Conservation (phyloP, 768 basidiomycete species). For the Lactifluus piperatus region DNA sequence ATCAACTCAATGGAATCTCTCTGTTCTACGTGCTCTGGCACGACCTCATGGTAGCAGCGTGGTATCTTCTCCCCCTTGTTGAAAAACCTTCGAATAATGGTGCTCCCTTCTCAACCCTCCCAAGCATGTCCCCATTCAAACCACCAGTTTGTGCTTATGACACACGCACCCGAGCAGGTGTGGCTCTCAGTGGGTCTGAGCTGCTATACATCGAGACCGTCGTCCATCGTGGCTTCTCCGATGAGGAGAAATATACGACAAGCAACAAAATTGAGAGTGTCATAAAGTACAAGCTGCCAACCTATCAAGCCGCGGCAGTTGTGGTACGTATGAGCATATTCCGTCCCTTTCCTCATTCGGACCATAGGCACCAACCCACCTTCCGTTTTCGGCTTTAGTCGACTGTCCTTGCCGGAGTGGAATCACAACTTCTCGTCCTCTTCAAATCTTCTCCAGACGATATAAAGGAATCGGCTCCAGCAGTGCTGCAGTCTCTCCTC, state of each 20-base stretch:
- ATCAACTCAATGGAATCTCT: background rate
- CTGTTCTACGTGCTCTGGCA: background rate
- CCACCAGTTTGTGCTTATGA: background rate
- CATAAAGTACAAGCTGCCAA: constrained; percentile 9
- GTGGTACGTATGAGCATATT: constrained; percentile 3
- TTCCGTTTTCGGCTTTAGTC: background rate
- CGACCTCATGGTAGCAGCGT: background rate
- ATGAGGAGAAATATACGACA: background rate
- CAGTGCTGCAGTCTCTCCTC: background rate
- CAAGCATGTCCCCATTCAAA: background rate
- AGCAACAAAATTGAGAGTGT: background rate
- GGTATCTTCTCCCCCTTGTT: background rate
- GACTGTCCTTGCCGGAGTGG: constrained; percentile 13
- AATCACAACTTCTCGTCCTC: constrained; percentile 14
- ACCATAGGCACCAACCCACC: background rate
- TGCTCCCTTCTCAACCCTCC: background rate
- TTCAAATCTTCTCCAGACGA: background rate
- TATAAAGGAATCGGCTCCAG: background rate
- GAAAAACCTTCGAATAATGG: background rate
- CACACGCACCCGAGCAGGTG: background rate
- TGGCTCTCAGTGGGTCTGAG: background rate
- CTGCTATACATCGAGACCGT: background rate
- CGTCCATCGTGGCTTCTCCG: background rate
- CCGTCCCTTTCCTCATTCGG: background rate
- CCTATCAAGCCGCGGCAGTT: constrained; percentile 13